Evolutionary conservation across 2,329 filamentous ascomycete species (phyloP), one percentile per base, ranked within the genome.

Genomic region (Trichoderma afroharzianum): DNA sequence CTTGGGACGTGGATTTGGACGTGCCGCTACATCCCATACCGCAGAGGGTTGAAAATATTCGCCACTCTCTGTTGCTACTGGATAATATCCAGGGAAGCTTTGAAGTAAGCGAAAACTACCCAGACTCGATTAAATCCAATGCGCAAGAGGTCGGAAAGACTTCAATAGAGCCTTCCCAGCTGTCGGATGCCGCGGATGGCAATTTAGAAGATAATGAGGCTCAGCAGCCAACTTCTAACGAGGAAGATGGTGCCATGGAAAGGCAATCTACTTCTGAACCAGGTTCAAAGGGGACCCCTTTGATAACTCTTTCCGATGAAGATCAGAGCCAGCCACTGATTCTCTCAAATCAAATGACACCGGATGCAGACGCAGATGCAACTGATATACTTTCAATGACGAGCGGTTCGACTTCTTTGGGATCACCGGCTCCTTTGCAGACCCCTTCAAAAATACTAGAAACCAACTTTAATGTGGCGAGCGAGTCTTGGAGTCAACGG

Each of bases 1-100:
- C 76, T 33, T 74, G 63, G 7, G 63, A 75, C 8, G 50, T 72
- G 6, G 70, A 75, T 4, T 43, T 73, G 33, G 70, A 66, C 12
- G 68, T 75, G 21, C 76, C 81, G 18, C 68, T 82, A 11, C 79
- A 78, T 6, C 81, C 82, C 4, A 77, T 79, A 39, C 78, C 77
- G 5, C 74, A 75, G 39, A 75, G 78, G 63, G 71, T 72, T n/a
- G 75, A 74, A 15, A 74, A 73, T 39, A 73, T 76, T 36, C 72
- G 59, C 15, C 77, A 73, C 6, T 76, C 80, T 0, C 73, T 78
- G 70, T 73, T 82, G 15, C 72, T 79, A 18, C 58, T 55, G 24
- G 61, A 50, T 21, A 58, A 71, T 67, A 57, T 62, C 21, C 57
- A 69, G 50, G 67, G 55, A 63, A 32, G 32, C 28, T 72, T 69